Base-by-base conservation (phyloP, 1,139 yeast species). In the Geotrichum carabidarum region DNA sequence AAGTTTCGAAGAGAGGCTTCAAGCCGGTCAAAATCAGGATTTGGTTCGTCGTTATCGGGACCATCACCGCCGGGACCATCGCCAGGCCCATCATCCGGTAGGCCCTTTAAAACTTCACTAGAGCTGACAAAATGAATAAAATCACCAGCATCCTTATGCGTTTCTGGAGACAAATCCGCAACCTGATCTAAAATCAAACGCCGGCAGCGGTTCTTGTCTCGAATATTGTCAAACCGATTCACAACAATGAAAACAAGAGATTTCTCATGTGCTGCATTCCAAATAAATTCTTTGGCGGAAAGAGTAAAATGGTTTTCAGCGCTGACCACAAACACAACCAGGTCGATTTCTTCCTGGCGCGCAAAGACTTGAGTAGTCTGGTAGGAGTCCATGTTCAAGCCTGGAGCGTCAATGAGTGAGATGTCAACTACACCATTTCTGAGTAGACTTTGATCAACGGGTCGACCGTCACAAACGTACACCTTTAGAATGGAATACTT, bases 291-390 rank as follows among this genome's bases (percentile, higher is more conserved):
- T 63, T 89, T 86, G 0, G 98, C 98, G 0, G 96, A 87, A 53
- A 89, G 75, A 0, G 99, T 94, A 65, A 94, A 86, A 68, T 93
- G 98, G 64, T 94, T 94, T 66, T 91, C 98, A 0, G 99, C 95
- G 67, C 86, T 87, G 4, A 94, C 96, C 4, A 94, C 99, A 74
- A 94, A 94, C 0, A 94, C 93, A 8, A 94, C 96, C 63, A 94
- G 76, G 68, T 94, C 99, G 61, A 94, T 94, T 67, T 94, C 99
- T 66, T 94, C 99, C 71, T 94, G 99, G 59, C 98, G 81, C 2
- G 97, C 86, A 69, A 91, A 91, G 0, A 94, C 91, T 65, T 91
- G 96, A 1, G 97, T 88, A 0, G 99, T 94, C 68, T 89, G 96
- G 63, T 86, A 86, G 11, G 94, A 87, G 66, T 93, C 98, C 78